Conservation (phyloP, 176 grass and related monocot species). For the Bolboschoenus planiculmis region DNA sequence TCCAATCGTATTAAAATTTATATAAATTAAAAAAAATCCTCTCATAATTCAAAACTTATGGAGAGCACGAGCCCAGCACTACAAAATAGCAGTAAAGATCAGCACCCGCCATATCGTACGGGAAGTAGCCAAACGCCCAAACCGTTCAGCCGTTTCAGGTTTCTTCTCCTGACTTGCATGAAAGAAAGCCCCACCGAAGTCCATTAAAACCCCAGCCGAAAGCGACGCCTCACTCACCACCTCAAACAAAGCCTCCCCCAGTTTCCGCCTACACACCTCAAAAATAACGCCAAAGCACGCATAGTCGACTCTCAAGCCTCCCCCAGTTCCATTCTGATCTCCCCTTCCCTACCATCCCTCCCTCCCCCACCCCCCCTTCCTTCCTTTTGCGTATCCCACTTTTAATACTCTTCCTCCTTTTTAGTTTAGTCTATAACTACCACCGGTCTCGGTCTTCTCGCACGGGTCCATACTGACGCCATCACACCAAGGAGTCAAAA, state of each 20-base stretch:
- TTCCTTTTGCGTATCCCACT: not conserved
- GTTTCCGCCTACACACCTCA: not conserved
- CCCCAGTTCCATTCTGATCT: not conserved
- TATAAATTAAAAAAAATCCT: too few relatives aligned
- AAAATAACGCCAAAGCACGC: not conserved
- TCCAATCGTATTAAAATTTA: too few relatives aligned
- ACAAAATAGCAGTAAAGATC: too few relatives aligned
- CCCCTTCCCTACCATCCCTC: not conserved
- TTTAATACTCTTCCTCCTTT: not conserved
- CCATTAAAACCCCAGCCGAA: not conserved
- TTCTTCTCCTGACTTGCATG: too few relatives aligned
- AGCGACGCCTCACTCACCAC: not conserved
- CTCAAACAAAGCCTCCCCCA: not conserved
- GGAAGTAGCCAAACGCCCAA: too few relatives aligned
- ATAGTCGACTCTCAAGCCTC: too few relatives aligned
- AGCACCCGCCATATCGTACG: too few relatives aligned
- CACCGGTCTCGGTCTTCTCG: not conserved
- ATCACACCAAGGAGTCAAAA: not conserved
- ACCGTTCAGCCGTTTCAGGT: too few relatives aligned
- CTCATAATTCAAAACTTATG: too few relatives aligned
- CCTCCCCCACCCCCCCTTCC: not conserved
- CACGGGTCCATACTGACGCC: not conserved
- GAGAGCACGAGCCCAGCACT: too few relatives aligned
- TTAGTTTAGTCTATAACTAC: not conserved
- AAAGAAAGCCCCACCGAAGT: not conserved